Percentiles rank a stretch among this genome's conserved stretches.
phyloP scores from a whole-genome alignment of 345 rosid species.

The Raphanus raphanistrum region DNA sequence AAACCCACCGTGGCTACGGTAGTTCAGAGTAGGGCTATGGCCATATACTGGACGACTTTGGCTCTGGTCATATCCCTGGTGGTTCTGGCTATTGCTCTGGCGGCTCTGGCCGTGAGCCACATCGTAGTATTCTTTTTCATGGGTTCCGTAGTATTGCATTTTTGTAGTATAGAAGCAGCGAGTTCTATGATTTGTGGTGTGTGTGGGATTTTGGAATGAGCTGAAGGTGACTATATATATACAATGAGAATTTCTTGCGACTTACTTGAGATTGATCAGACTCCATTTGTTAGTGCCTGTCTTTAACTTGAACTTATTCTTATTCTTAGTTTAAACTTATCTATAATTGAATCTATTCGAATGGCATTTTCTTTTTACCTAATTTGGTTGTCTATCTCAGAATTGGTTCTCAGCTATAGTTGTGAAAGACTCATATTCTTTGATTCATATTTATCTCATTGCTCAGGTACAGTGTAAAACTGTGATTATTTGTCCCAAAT shows the following conservation, averaged over 20 bases:
- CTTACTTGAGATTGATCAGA: background rate
- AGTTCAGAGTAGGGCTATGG: constrained; percentile 22
- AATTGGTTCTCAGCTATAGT: constrained; percentile 22
- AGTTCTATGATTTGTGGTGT: constrained; percentile 21
- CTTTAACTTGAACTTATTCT: constrained; percentile 29
- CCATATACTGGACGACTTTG: constrained; percentile 23
- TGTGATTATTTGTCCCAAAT: background rate
- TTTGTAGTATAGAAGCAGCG: background rate
- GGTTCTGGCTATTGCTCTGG: background rate
- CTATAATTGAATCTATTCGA: constrained; percentile 28
- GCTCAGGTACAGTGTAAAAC: background rate
- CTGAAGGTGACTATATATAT: constrained; percentile 17
- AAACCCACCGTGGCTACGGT: constrained; percentile 38
- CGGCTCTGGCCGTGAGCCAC: constrained; percentile 19
- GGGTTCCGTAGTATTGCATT: constrained; percentile 35
- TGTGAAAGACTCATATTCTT: constrained; percentile 23
- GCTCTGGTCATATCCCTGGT: constrained; percentile 2
- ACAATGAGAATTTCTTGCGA: background rate
- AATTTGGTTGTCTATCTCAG: constrained; percentile 30
- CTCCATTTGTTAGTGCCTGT: background rate
- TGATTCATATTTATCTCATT: constrained; percentile 17
- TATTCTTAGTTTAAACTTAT: constrained; percentile 14
- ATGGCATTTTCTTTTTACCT: constrained; percentile 19
- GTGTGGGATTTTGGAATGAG: constrained; percentile 12
- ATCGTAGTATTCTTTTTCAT: constrained; percentile 30